Percentiles rank a stretch among this genome's conserved stretches.
Evolutionary conservation across 108 stramenopile genomes (phyloP).

Genomic region (Conticribra guillardii): DNA sequence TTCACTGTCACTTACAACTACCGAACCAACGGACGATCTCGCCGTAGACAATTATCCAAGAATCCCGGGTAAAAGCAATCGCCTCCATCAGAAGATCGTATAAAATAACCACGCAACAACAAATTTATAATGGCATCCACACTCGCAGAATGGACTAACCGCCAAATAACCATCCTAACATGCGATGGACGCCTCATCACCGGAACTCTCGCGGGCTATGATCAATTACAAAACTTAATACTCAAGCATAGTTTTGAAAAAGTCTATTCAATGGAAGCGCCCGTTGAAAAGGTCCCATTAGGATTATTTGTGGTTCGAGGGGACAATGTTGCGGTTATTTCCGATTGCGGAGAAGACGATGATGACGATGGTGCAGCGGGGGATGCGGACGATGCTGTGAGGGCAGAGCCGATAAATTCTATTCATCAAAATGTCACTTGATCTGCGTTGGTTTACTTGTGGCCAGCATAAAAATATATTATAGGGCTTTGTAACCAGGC

Average conservation of each 20-base stretch:
- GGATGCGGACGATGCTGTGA: constrained; percentile 28
- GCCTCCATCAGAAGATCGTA: no score
- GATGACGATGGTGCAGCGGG: constrained; percentile 11
- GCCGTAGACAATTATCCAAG: no score
- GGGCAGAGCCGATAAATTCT: constrained; percentile 46
- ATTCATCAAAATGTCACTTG: constrained; percentile 47
- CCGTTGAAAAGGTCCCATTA: constrained; percentile 75
- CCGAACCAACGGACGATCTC: no score
- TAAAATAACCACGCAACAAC: no score
- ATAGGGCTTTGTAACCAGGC: no score
- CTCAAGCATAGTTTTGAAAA: constrained; percentile 70
- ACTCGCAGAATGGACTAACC: constrained; percentile 72
- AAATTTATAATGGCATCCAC: constrained; percentile 68
- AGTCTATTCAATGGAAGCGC: constrained; percentile 60
- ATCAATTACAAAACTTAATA: constrained; percentile 88
- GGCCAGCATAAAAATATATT: background rate
- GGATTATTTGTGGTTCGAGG: constrained; percentile 84
- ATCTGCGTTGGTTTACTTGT: no score
- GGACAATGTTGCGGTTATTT: constrained; percentile 76
- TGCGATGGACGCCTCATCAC: constrained; percentile 82
- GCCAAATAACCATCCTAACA: constrained; percentile 74
- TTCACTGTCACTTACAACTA: no score
- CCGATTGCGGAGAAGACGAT: background rate
- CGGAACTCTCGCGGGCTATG: constrained; percentile 74
- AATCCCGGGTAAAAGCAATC: no score